phyloP scores from a whole-genome alignment of 352 stramenopile genomes.

The Pythium brachiatum region DNA sequence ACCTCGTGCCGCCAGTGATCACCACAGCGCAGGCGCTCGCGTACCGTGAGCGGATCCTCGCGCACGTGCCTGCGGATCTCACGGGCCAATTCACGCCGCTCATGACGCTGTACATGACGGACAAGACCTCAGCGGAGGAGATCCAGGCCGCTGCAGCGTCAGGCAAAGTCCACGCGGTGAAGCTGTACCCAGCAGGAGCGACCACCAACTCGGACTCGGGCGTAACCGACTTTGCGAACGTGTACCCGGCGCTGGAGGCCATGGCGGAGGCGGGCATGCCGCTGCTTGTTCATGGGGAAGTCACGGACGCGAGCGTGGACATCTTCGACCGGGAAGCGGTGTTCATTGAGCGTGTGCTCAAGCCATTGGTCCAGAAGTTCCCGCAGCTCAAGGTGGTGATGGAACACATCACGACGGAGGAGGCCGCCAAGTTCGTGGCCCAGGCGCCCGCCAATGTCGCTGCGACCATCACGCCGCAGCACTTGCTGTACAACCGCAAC shows the following conservation, averaged over 20 bases:
- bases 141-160: slow-evolving; percentile 90
- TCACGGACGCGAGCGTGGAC: slow-evolving; percentile 93
- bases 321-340: slow-evolving; percentile 97
- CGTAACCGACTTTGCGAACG: slow-evolving; percentile 96
- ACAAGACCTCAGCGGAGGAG: slow-evolving; percentile 96
- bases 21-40: slow-evolving; percentile 93
- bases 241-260: slow-evolving; percentile 82
- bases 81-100: slow-evolving; percentile 89
- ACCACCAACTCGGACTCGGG: slow-evolving; percentile 99
- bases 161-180: slow-evolving; percentile 93
- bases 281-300: slow-evolving; percentile 96
- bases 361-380: slow-evolving; percentile 91
- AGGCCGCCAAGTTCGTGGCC: slow-evolving; percentile 95
- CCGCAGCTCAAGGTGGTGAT: slow-evolving; percentile 98
- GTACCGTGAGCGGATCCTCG: slow-evolving; percentile 95
- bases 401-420: slow-evolving; percentile 98
- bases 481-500: slow-evolving; percentile 99
- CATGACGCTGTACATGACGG: slow-evolving; percentile 98
- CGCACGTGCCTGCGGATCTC: slow-evolving; percentile 65
- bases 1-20: slow-evolving; percentile 96
- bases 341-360: slow-evolving; percentile 97
- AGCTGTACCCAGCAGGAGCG: slow-evolving; percentile 98
- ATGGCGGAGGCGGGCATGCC: slow-evolving; percentile 89
- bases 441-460: slow-evolving; percentile 89
- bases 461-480: slow-evolving; percentile 98